A percentile compares a stretch with the other conserved stretches of the same genome.
Evolutionary conservation across 768 basidiomycete genomes (phyloP).

Genomic region (Plicaturopsis crispa): DNA sequence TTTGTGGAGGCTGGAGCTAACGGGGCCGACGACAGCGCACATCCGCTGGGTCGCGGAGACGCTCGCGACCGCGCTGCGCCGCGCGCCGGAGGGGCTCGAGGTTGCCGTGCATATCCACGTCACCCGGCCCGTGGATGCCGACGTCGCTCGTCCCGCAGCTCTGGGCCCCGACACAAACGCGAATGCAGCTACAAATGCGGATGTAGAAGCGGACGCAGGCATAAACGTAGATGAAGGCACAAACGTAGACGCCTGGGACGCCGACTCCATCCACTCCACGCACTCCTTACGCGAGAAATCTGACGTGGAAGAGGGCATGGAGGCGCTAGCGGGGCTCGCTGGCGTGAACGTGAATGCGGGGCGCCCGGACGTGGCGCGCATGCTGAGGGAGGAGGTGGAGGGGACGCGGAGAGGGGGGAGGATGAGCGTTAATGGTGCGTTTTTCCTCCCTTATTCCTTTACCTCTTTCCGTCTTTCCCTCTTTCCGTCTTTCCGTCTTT

Average conservation of each 20-base stretch:
- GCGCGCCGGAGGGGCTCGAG: slow-evolving; percentile 4
- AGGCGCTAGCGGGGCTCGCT: too few species aligned
- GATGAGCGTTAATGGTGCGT: slow-evolving; percentile 19
- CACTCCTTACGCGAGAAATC: too few species aligned
- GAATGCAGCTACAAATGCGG: too few species aligned
- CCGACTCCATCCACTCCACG: too few species aligned
- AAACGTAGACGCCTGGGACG: too few species aligned
- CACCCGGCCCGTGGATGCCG: neutral
- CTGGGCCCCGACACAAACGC: too few species aligned
- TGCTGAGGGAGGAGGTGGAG: slow-evolving; percentile 15
- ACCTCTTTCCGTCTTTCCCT: neutral
- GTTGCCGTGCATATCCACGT: slow-evolving; percentile 7
- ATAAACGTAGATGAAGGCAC: too few species aligned
- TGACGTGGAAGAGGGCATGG: too few species aligned
- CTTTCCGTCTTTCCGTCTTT: neutral
- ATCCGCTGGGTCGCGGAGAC: slow-evolving; percentile 22
- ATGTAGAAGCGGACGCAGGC: too few species aligned
- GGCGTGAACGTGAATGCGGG: slow-evolving; percentile 5
- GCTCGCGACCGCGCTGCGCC: slow-evolving; percentile 11
- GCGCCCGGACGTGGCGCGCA: slow-evolving; percentile 13
- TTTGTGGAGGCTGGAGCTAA: neutral
- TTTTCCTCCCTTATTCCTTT: neutral
- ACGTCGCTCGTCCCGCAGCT: too few species aligned
- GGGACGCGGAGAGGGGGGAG: slow-evolving; percentile 10
- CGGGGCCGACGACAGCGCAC: slow-evolving; percentile 13